Evolutionary conservation across 306 rosid species (phyloP), one percentile per base, ranked within the genome.

Genomic region (Senna siamea): DNA sequence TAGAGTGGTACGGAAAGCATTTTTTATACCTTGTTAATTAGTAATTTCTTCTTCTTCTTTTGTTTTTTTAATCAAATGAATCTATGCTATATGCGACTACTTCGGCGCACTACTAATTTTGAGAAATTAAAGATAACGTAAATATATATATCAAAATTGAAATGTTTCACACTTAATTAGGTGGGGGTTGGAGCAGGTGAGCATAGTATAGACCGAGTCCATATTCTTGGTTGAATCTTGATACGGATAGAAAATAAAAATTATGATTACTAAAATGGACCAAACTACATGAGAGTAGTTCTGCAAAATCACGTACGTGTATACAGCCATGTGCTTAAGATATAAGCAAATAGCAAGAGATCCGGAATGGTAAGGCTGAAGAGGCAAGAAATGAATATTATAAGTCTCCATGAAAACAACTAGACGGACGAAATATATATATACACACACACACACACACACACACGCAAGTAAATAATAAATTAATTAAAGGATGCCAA

Each of bases 291-390:
- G 43, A 34, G n/a, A 73, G 67, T 43, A 26, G 30, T 26, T 75
- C 4, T 26, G 67, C 56, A 72, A 73, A 79, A 66, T 12, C 56
- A 63, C 40, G 66, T 51, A 56, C 61, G n/a, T 60, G 47, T 34
- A 72, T 22, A 83, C 59, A 48, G 79, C 66, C 84, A 76, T 83
- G 77, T 76, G 84, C 82, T 62, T 3, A 4, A 47, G 66, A 17
- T 53, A 61, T 18, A 59, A 59, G 22, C 77, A 76, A 69, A 73
- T 79, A 79, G 63, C 74, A 63, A 38, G 63, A n/a, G n/a, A n/a
- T n/a, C n/a, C n/a, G n/a, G n/a, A n/a, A n/a, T n/a, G 5, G 37
- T 32, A 5, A 32, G 37, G 37, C 37, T 32, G 2, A 32, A 32
- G 37, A 2, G 37, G 37, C 37, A 32, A 32, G 37, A 32, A 32